phyloP scores from a whole-genome alignment of 1,284 basidiomycete genomes.

The Ganoderma meredithae region DNA sequence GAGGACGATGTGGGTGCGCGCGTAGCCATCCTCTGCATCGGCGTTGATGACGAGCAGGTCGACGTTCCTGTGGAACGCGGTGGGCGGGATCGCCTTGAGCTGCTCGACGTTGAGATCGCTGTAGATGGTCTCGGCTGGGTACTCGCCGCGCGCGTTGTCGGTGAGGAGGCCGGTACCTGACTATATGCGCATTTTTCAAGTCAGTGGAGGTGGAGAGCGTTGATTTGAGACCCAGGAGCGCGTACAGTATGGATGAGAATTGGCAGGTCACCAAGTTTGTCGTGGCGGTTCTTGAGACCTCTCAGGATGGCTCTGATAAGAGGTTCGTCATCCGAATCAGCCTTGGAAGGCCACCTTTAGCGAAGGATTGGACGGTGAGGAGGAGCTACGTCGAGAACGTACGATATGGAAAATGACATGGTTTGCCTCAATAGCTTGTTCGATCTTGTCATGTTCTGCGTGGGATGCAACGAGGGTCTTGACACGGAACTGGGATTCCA shows the following conservation, averaged over 20 bases:
- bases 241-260: conserved; percentile 60
- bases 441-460: conserved; percentile 35
- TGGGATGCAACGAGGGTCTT: conserved; percentile 39
- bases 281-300: conserved; percentile 51
- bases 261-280: conserved; percentile 47
- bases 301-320: conserved; percentile 50
- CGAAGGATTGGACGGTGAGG: neutral
- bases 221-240: neutral
- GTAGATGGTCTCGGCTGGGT: conserved; percentile 41
- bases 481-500: conserved; percentile 36
- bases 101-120: conserved; percentile 44
- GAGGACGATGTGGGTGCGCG: conserved; percentile 45
- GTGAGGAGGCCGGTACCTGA: conserved; percentile 45
- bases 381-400: neutral
- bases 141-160: conserved; percentile 43
- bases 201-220: neutral
- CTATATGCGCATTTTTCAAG: conserved; percentile 29
- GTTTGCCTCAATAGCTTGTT: conserved; percentile 31
- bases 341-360: conserved; percentile 38
- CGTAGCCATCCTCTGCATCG: conserved; percentile 45
- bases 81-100: conserved; percentile 43
- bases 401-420: conserved; percentile 40
- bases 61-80: conserved; percentile 43
- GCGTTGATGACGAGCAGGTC: conserved; percentile 44
- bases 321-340: conserved; percentile 49